Evolutionary conservation across 2,329 filamentous ascomycete genomes (phyloP).

Genomic region (Fusarium citri): DNA sequence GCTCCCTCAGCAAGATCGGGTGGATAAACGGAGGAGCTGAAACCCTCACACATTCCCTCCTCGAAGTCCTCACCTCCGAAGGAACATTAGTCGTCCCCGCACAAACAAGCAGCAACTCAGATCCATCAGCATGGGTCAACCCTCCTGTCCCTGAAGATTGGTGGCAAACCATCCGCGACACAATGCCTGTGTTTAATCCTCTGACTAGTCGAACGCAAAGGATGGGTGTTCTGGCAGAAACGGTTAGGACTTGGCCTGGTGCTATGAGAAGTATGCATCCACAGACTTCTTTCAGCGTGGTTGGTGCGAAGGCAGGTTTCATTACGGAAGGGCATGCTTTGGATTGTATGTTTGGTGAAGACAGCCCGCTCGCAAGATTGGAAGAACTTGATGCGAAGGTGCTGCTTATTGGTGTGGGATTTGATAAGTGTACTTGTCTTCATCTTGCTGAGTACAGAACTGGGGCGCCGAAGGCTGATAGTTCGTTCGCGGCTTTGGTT

Average conservation of each 20-base stretch:
- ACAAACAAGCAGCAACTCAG: slow-evolving; percentile 12
- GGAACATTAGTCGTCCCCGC: slow-evolving; percentile 4
- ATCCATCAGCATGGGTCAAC: background rate
- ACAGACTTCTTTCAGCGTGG: slow-evolving; percentile 3
- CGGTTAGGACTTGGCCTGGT: slow-evolving; percentile 5
- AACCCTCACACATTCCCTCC: background rate
- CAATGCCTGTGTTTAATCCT: background rate
- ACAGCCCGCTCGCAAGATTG: background rate
- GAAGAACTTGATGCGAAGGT: background rate
- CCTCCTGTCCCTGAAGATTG: slow-evolving; percentile 3
- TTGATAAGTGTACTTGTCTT: slow-evolving; percentile 6
- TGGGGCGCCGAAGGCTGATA: background rate
- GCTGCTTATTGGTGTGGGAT: background rate
- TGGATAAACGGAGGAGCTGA: slow-evolving; percentile 13
- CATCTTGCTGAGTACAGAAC: slow-evolving; percentile 15
- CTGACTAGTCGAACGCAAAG: background rate
- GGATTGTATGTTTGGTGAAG: slow-evolving; percentile 1
- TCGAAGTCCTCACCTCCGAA: background rate
- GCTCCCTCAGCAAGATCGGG: background rate
- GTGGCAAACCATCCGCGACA: slow-evolving; percentile 3
- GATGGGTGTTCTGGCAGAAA: slow-evolving; percentile 2
- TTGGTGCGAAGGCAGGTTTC: background rate
- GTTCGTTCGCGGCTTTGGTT: background rate
- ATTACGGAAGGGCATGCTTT: background rate
- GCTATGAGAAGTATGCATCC: slow-evolving; percentile 3